Conservation (phyloP, 148 eudicot species). For the Nyssa sinensis region DNA sequence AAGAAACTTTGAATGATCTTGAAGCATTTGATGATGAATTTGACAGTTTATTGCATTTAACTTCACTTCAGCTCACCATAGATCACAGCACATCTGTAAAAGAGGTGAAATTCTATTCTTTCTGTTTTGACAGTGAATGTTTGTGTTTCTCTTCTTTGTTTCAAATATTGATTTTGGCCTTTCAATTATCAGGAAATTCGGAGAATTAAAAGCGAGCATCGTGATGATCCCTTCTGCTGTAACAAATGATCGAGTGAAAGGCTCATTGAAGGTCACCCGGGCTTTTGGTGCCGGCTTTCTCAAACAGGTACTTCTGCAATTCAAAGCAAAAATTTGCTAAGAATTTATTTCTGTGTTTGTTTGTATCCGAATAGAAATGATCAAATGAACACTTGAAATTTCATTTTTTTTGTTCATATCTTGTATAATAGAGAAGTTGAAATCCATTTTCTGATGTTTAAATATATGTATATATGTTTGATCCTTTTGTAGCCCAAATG, state of each 20-base stretch:
- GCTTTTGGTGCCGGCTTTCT: slow-evolving; percentile 80
- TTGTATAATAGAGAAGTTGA: background rate
- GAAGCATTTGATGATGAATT: too few species aligned
- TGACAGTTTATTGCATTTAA: slow-evolving; percentile 23
- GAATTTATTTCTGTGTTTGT: background rate
- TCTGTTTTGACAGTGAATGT: background rate
- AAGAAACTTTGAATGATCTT: slow-evolving; percentile 18
- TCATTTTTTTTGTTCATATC: background rate
- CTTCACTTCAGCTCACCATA: slow-evolving; percentile 47
- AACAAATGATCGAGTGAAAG: slow-evolving; percentile 54
- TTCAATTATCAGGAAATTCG: slow-evolving; percentile 43
- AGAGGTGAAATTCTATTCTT: slow-evolving; percentile 37
- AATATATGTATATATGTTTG: too few species aligned
- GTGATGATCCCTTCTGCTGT: slow-evolving; percentile 49
- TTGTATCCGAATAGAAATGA: background rate
- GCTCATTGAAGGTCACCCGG: slow-evolving; percentile 68
- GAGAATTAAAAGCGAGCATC: slow-evolving; percentile 50
- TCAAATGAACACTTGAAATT: too few species aligned
- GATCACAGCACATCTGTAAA: slow-evolving; percentile 58
- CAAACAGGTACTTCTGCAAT: slow-evolving; percentile 51
- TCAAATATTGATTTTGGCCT: background rate
- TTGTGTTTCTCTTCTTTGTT: background rate
- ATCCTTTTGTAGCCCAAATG: slow-evolving; percentile 53
- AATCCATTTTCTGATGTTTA: background rate
- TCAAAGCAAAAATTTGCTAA: background rate